Evolutionary conservation across 768 basidiomycete genomes (phyloP).

Genomic region (Lanmaoa pseudosensibilis): DNA sequence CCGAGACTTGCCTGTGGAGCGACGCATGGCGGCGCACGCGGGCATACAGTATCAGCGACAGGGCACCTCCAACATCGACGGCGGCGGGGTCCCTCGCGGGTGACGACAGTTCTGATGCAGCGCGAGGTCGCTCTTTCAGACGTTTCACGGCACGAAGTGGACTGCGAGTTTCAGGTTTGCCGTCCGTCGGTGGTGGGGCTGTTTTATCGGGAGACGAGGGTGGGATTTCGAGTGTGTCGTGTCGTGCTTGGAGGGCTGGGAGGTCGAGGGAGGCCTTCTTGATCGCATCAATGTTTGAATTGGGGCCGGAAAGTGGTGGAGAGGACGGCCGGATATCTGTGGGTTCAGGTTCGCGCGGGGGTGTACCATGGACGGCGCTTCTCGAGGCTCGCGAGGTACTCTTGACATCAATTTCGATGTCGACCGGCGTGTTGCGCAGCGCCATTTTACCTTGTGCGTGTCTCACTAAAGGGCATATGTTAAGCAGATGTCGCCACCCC

Average conservation of each 20-base stretch:
- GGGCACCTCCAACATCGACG: neutral
- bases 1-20: conserved; percentile 18
- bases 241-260: neutral
- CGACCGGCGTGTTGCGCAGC: neutral
- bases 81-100: neutral
- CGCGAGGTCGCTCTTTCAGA: conserved; percentile 8
- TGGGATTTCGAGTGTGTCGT: neutral
- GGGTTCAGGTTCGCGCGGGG: neutral
- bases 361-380: neutral
- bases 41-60: neutral
- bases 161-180: neutral
- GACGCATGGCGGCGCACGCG: conserved; percentile 25
- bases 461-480: conserved; percentile 7
- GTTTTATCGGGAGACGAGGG: neutral
- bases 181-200: neutral
- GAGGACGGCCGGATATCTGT: neutral
- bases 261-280: neutral
- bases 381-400: neutral
- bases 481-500: neutral
- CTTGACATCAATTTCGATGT: neutral
- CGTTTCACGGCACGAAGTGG: no score
- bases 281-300: neutral
- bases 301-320: neutral
- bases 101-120: conserved; percentile 11
- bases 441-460: neutral